Percentiles rank a stretch among this genome's conserved stretches.
These are phyloP conservation scores for Micractinium conductrix DNA, from an alignment of 139 green algal genomes.

Conservation along the genomic window DNA sequence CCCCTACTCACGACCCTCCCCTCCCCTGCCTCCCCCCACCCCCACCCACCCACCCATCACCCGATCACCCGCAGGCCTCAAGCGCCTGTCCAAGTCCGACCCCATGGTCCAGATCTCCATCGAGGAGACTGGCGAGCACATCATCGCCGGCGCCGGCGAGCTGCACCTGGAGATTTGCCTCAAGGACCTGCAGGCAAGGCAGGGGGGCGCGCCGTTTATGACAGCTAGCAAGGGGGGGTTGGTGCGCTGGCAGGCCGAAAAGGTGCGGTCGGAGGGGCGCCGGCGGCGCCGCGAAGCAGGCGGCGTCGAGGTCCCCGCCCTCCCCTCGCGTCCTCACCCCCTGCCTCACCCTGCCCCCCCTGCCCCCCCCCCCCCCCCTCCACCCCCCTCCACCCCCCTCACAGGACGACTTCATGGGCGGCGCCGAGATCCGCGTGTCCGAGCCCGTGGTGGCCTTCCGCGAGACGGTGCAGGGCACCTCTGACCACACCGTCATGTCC, in stretches of 20 bases:
- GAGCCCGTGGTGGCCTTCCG: constrained; percentile 98
- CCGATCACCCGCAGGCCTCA: constrained; percentile 70
- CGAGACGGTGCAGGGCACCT: constrained; percentile 90
- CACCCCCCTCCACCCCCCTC: constrained; percentile 24
- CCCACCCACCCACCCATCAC: no score
- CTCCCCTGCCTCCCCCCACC: neutral
- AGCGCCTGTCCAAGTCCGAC: constrained; percentile 97
- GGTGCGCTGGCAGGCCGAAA: no score
- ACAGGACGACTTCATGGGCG: constrained; percentile 99
- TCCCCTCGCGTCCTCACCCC: no score
- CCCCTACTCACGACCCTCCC: neutral
- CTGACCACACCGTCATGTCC: constrained; percentile 95
- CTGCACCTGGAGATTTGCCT: constrained; percentile 99
- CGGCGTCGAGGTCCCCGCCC: no score
- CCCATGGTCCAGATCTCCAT: constrained; percentile 99
- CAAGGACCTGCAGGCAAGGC: constrained; percentile 90
- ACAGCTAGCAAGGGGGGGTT: neutral
- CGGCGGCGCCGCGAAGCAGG: no score
- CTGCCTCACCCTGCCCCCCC: neutral
- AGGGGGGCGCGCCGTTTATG: neutral
- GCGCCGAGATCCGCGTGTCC: constrained; percentile 95
- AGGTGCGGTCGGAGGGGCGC: no score
- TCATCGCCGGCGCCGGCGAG: constrained; percentile 96
- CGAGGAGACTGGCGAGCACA: constrained; percentile 99
- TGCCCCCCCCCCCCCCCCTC: neutral